Percentiles rank a stretch among this genome's conserved stretches.
Conservation (phyloP, 2,329 filamentous ascomycete species). For the Xylariales sp. region DNA sequence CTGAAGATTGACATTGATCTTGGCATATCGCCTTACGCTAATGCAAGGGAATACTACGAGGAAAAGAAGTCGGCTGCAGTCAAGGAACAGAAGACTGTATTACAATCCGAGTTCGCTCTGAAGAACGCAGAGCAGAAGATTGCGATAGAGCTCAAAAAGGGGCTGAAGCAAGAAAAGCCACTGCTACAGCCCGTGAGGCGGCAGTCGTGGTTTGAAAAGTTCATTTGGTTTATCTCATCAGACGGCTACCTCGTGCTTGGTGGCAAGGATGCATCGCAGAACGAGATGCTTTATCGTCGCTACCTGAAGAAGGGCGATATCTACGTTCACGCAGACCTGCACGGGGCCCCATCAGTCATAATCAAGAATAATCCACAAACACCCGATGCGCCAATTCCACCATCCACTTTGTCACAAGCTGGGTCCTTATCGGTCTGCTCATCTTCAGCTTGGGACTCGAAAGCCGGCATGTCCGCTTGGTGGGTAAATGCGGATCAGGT, state of each 20-base stretch:
- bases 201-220: slow-evolving; percentile 96
- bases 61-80: slow-evolving; percentile 78
- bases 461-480: slow-evolving; percentile 92
- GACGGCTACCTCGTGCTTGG: slow-evolving; percentile 91
- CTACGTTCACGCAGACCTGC: slow-evolving; percentile 85
- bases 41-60: slow-evolving; percentile 87
- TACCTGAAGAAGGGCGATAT: slow-evolving; percentile 86
- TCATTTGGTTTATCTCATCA: slow-evolving; percentile 89
- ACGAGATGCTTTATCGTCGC: slow-evolving; percentile 83
- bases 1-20: slow-evolving; percentile 83
- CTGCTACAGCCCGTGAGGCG: slow-evolving; percentile 77
- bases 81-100: slow-evolving; percentile 82
- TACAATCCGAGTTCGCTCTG: slow-evolving; percentile 76
- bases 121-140: slow-evolving; percentile 92
- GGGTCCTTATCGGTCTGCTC: slow-evolving; percentile 79
- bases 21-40: slow-evolving; percentile 75
- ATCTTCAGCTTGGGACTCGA: slow-evolving; percentile 91
- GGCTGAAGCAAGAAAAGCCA: slow-evolving; percentile 86
- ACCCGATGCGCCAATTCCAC: slow-evolving; percentile 81
- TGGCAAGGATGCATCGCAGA: slow-evolving; percentile 83
- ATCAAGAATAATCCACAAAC: slow-evolving; percentile 81
- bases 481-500: slow-evolving; percentile 92
- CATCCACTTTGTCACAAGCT: slow-evolving; percentile 85
- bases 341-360: slow-evolving; percentile 78
- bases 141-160: slow-evolving; percentile 76